Evolutionary conservation across 805 yeast genomes (phyloP).

Genomic region (Scheffersomyces amazonensis): DNA sequence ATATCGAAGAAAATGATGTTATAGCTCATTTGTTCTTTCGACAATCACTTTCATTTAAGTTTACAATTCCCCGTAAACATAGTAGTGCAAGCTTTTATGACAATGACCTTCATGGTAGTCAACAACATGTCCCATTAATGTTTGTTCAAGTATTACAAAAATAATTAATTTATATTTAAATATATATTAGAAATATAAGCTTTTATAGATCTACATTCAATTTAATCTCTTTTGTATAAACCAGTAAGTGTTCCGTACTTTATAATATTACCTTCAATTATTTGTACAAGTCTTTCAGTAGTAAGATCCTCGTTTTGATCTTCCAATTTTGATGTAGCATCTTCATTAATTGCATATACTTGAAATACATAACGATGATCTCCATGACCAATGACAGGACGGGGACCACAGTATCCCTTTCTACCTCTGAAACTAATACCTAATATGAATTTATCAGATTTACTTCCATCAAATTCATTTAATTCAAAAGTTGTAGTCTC

Average conservation of each 20-base stretch:
- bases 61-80: neutral
- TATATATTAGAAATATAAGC: too few species aligned
- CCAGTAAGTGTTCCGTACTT: slow-evolving; percentile 4
- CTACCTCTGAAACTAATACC: slow-evolving; percentile 4
- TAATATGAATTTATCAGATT: slow-evolving; percentile 5
- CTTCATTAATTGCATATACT: slow-evolving; percentile 9
- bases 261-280: slow-evolving; percentile 6
- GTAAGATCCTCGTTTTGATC: neutral
- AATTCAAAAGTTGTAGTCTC: neutral
- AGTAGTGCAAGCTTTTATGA: neutral
- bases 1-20: neutral
- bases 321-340: slow-evolving; percentile 7
- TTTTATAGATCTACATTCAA: too few species aligned
- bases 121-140: neutral
- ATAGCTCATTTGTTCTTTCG: neutral
- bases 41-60: neutral
- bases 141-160: neutral
- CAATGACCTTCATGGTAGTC: neutral
- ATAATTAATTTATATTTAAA: too few species aligned
- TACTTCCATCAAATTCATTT: slow-evolving; percentile 4
- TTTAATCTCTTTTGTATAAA: slow-evolving; percentile 5
- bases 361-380: slow-evolving; percentile 12
- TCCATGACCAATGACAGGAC: slow-evolving; percentile 13
- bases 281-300: neutral
- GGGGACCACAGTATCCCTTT: slow-evolving; percentile 9